Evolutionary conservation across 331 rosid genomes (phyloP).

Genomic region (Arachis monticola): DNA sequence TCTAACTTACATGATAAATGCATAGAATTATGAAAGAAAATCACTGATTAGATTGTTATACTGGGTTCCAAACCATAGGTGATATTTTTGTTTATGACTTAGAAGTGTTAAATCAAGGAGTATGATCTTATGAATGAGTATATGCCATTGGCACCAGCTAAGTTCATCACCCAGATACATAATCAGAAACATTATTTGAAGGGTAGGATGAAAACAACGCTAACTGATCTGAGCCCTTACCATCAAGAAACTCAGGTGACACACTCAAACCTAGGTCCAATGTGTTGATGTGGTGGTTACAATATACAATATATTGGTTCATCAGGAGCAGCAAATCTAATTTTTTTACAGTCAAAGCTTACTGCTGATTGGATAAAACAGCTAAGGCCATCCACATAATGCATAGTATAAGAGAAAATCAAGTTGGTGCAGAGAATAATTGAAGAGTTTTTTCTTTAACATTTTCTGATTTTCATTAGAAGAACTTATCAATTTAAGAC

Average conservation of each 20-base stretch:
- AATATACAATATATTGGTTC: neutral
- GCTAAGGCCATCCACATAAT: neutral
- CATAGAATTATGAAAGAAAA: neutral
- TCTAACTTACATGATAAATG: constrained; percentile 18
- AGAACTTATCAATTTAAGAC: constrained; percentile 5
- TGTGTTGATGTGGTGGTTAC: neutral
- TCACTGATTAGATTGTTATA: constrained; percentile 16
- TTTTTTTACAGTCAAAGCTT: neutral
- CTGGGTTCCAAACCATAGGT: constrained; percentile 11
- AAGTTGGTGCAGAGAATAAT: neutral
- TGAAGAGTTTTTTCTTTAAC: constrained; percentile 7
- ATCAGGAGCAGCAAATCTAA: neutral
- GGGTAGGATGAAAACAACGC: too few species aligned
- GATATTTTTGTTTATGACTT: constrained; percentile 4
- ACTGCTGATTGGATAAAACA: neutral
- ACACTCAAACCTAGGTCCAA: neutral
- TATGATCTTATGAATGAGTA: neutral
- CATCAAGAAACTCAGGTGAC: neutral
- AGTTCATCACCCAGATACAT: neutral
- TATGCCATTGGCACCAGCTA: constrained; percentile 20
- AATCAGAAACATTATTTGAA: neutral
- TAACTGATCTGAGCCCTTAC: too few species aligned
- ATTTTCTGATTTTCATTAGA: constrained; percentile 3
- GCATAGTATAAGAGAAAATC: neutral
- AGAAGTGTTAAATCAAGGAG: neutral